Conservation (phyloP, 2,329 filamentous ascomycete species). For the Microdochium paspali region DNA sequence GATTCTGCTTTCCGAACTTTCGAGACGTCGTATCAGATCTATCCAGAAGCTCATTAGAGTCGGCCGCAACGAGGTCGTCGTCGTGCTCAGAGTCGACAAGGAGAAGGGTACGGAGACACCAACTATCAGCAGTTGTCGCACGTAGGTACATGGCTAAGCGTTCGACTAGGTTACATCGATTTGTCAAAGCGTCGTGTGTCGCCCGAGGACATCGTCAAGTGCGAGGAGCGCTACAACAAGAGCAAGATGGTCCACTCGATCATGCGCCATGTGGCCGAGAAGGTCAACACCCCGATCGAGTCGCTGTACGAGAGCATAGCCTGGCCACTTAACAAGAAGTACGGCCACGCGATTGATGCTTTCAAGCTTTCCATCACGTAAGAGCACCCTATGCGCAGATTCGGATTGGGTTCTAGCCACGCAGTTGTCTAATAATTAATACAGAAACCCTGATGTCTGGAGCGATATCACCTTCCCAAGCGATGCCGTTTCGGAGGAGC, state of each 20-base stretch:
- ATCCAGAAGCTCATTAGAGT: constrained; percentile 99
- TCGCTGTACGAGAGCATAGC: constrained; percentile 86
- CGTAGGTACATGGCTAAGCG: constrained; percentile 9
- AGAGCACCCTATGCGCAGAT: no score
- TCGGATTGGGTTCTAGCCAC: not conserved
- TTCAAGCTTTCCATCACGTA: constrained; percentile 99
- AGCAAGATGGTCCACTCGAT: constrained; percentile 99
- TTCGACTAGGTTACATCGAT: constrained; percentile 78
- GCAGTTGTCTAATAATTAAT: constrained; percentile 5
- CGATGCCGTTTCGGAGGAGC: constrained; percentile 75
- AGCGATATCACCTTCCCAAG: constrained; percentile 83
- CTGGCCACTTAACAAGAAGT: constrained; percentile 97
- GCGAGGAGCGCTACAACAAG: constrained; percentile 99
- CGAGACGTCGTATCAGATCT: constrained; percentile 92
- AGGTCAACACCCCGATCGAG: constrained; percentile 91
- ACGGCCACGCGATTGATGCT: constrained; percentile 90
- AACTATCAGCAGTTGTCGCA: not conserved
- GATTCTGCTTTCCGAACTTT: constrained; percentile 97
- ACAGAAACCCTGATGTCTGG: constrained; percentile 90
- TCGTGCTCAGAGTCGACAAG: constrained; percentile 97
- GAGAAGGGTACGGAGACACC: constrained; percentile 64
- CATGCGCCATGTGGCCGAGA: constrained; percentile 97
- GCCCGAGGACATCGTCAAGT: constrained; percentile 95
- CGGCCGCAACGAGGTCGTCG: constrained; percentile 95
- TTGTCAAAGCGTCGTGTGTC: constrained; percentile 96